Percentiles rank a stretch among this genome's conserved stretches.
Conservation (phyloP, 306 rosid species). For the Prinsepia uniflora region DNA sequence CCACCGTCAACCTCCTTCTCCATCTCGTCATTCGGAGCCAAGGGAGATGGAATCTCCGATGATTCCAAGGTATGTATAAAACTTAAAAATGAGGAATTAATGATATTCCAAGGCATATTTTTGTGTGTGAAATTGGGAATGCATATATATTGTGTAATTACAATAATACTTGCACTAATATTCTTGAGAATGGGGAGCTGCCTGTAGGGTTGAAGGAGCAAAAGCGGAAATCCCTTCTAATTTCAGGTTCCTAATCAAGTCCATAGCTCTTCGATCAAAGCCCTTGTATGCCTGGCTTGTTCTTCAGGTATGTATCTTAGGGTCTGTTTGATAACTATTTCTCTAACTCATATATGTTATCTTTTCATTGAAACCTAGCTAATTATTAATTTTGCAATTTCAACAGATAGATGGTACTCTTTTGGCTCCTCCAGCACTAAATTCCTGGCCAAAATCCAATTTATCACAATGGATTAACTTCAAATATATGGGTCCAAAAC, state of each 20-base stretch:
- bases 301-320: slow-evolving; percentile 54
- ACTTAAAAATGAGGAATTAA: background rate
- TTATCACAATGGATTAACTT: slow-evolving; percentile 83
- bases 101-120: slow-evolving; percentile 5
- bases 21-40: slow-evolving; percentile 71
- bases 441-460: slow-evolving; percentile 72
- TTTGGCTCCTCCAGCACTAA: slow-evolving; percentile 61
- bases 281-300: slow-evolving; percentile 65
- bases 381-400: slow-evolving; percentile 10
- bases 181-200: slow-evolving; percentile 51
- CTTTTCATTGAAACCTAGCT: background rate
- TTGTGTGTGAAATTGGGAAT: background rate
- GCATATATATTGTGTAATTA: slow-evolving; percentile 2
- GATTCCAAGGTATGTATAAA: slow-evolving; percentile 61
- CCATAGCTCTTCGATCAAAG: slow-evolving; percentile 78
- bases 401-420: slow-evolving; percentile 82
- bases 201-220: slow-evolving; percentile 66
- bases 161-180: no score
- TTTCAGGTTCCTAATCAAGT: slow-evolving; percentile 53
- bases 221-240: slow-evolving; percentile 60
- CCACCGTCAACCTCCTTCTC: slow-evolving; percentile 33
- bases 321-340: background rate
- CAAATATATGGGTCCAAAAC: slow-evolving; percentile 66
- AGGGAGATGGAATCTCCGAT: slow-evolving; percentile 73
- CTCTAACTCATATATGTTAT: background rate